phyloP scores from a whole-genome alignment of 306 rosid genomes.

The Medicago arabica region DNA sequence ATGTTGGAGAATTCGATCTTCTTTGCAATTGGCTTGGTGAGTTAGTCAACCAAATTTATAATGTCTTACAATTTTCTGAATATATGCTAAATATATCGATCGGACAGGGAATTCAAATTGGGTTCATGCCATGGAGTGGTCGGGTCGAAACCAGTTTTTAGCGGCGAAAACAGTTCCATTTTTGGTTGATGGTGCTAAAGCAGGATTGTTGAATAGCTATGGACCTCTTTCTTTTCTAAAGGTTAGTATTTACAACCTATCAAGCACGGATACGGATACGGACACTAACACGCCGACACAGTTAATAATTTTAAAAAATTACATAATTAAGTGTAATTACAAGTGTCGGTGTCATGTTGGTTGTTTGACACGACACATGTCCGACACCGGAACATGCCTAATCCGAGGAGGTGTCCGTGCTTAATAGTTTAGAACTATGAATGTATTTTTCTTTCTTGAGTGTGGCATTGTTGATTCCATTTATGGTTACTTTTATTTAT shows the following conservation, averaged over 20 bases:
- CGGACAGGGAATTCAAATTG: slow-evolving; percentile 77
- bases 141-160: slow-evolving; percentile 64
- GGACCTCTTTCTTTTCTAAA: slow-evolving; percentile 81
- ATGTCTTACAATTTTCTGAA: background rate
- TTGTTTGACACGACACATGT: too few species aligned
- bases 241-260: too few species aligned
- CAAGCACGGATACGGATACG: too few species aligned
- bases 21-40: slow-evolving; percentile 96
- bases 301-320: too few species aligned
- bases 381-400: too few species aligned
- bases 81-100: background rate
- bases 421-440: background rate
- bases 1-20: slow-evolving; percentile 93
- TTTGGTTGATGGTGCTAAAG: slow-evolving; percentile 65
- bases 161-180: slow-evolving; percentile 46
- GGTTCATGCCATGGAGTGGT: slow-evolving; percentile 87
- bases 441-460: background rate
- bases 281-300: too few species aligned
- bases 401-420: too few species aligned
- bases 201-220: slow-evolving; percentile 62
- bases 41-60: background rate
- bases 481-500: background rate
- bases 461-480: background rate
- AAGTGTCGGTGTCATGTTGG: too few species aligned
- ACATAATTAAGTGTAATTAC: too few species aligned